Base-by-base conservation (phyloP, 2,329 filamentous ascomycete genomes). In the Didymella pinodella region DNA sequence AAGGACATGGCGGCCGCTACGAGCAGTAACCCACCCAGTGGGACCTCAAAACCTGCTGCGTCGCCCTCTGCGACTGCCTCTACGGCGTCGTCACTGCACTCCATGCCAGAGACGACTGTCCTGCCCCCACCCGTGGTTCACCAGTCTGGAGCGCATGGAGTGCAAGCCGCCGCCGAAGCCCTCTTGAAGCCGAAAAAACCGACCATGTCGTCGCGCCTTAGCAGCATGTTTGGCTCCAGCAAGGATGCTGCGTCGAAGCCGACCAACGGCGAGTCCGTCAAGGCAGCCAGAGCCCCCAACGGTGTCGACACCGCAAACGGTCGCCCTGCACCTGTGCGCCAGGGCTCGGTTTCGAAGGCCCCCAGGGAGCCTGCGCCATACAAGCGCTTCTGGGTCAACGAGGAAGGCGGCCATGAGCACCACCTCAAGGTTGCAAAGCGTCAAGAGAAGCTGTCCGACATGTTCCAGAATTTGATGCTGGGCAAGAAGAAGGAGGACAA, bases 391-490 rank as follows among this genome's bases (percentile, higher is more conserved):
- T 86, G 87, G 76, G 62, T 82, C 22, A 79, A 84, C 48, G 79
- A 85, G 1, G 85, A 89, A 63, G 91, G 91, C 64, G 85, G 88
- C 34, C 95, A 99, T 72, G 89, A 91, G 70, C 95, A 99, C 75
- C 87, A 92, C 69, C 87, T 99, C 64, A 95, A 92, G 80, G 93
- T 91, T 62, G 91, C 91, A 61, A 92, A 92, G 75, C 87, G 95
- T 57, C 94, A 99, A 77, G 94, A 99, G 79, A 98, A 97, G 80
- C 83, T 99, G 55, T 90, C 91, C 20, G 93, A 96, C 76, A 91
- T 98, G 87, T 90, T 96, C 78, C 90, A 93, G 67, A 89, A 90
- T 67, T 86, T 97, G 68, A 85, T 98, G 52, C 82, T 84, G 57
- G 92, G 92, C 64, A 92, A 91, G 78, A 93, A 92, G 79, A 90